A percentile compares a stretch with the other conserved stretches of the same genome.
Evolutionary conservation across 2,329 filamentous ascomycete genomes (phyloP).

Genomic region (Pseudogymnoascus sp.): DNA sequence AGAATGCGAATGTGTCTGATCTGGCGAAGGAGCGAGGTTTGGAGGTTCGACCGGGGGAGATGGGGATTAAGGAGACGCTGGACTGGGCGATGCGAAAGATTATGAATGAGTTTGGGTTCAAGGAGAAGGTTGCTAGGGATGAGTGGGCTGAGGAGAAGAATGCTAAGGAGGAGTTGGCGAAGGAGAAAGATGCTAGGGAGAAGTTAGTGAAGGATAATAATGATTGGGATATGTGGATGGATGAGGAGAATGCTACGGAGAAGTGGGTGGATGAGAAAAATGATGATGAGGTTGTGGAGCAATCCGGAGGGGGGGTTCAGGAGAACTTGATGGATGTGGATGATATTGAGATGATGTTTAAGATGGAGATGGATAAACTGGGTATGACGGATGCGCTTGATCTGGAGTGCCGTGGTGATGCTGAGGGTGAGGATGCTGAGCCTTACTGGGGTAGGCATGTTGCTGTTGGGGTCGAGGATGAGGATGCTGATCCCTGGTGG

Average conservation of each 20-base stretch:
- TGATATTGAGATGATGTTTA: not conserved
- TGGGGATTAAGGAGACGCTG: not conserved
- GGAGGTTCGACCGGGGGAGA: not conserved
- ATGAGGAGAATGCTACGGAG: not conserved
- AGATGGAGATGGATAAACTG: not conserved
- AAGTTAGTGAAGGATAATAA: no score
- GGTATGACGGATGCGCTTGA: not conserved
- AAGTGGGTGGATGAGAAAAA: no score
- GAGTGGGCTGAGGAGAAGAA: not conserved
- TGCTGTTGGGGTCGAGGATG: not conserved
- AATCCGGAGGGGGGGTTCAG: not conserved
- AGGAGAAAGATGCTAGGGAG: no score
- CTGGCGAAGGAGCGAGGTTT: not conserved
- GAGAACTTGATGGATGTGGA: not conserved
- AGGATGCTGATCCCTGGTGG: not conserved
- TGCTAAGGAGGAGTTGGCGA: not conserved
- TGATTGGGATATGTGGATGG: no score
- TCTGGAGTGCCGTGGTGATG: not conserved
- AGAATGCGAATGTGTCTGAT: not conserved
- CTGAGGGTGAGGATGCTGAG: not conserved
- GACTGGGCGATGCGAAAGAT: not conserved
- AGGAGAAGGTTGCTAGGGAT: not conserved
- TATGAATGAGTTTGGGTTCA: not conserved
- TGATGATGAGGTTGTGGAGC: no score
- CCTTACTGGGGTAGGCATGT: not conserved